phyloP scores from a whole-genome alignment of 129 eudicot genomes.

The Scalesia atractyloides region DNA sequence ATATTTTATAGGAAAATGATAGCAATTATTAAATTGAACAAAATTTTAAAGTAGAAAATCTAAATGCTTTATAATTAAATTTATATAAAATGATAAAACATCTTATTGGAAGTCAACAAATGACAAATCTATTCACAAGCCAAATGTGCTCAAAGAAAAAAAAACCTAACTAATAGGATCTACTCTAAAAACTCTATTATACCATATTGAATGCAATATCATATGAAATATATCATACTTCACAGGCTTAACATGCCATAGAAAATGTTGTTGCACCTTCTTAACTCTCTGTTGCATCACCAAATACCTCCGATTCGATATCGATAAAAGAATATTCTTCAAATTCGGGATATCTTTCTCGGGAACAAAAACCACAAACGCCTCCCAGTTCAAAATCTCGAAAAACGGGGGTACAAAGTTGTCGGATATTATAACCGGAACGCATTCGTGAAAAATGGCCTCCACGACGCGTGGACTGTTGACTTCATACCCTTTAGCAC shows the following conservation, averaged over 20 bases:
- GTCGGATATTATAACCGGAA: conserved; percentile 66
- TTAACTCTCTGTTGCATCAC: conserved; percentile 60
- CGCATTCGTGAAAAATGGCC: conserved; percentile 66
- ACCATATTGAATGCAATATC: conserved; percentile 73
- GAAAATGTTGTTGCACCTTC: conserved; percentile 60
- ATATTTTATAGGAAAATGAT: neutral
- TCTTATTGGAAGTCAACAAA: conserved; percentile 6
- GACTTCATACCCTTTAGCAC: conserved; percentile 79
- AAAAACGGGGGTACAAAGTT: conserved; percentile 71
- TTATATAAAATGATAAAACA: neutral
- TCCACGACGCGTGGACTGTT: conserved; percentile 79
- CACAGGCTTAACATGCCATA: conserved; percentile 60
- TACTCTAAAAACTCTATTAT: conserved; percentile 55
- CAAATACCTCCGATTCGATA: conserved; percentile 47
- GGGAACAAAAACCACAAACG: conserved; percentile 65
- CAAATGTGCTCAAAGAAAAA: conserved; percentile 10
- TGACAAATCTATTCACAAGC: conserved; percentile 25
- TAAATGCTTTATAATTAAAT: neutral
- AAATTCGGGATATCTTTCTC: conserved; percentile 72
- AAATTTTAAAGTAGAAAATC: neutral
- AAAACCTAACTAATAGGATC: conserved; percentile 11
- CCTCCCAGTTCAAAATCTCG: conserved; percentile 64
- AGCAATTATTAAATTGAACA: neutral
- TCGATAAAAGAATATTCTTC: conserved; percentile 57
- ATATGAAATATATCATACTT: conserved; percentile 71